Percentiles rank a stretch among this genome's conserved stretches.
Conservation (phyloP, 1,284 basidiomycete genomes). For the Trametes hirsuta region DNA sequence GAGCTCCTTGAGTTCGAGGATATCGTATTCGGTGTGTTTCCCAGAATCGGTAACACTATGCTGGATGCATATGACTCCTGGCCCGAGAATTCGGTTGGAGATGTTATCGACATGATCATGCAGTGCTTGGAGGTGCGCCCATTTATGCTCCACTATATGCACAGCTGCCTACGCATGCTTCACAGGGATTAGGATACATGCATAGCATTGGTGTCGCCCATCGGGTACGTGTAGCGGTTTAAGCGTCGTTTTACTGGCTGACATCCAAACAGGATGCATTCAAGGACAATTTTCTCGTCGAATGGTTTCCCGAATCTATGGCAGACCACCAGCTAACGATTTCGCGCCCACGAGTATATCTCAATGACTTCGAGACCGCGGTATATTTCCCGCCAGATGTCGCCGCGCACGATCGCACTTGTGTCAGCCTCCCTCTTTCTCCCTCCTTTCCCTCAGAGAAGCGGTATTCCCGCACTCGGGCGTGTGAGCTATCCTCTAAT, state of each 20-base stretch:
- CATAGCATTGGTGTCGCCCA: constrained; percentile 1
- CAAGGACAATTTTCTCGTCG: constrained; percentile 19
- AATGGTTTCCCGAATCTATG: constrained; percentile 12
- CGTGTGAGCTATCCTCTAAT: constrained; percentile 19
- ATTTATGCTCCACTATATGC: too few relatives aligned
- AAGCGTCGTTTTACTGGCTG: not conserved
- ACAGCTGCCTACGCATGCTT: not conserved
- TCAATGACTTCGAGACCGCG: constrained; percentile 15
- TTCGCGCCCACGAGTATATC: constrained; percentile 11
- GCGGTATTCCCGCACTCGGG: constrained; percentile 25
- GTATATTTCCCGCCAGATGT: constrained; percentile 5
- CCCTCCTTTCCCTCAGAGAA: not conserved
- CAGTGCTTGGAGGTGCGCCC: constrained; percentile 32
- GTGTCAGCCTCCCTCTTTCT: not conserved
- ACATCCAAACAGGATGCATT: constrained; percentile 7
- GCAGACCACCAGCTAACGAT: not conserved
- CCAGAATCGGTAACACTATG: constrained; percentile 24
- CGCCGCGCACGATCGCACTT: constrained; percentile 14
- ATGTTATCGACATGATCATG: constrained; percentile 35
- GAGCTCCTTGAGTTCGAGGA: constrained; percentile 32
- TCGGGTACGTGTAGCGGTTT: not conserved
- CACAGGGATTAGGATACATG: not conserved
- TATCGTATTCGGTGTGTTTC: constrained; percentile 36
- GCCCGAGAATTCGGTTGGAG: constrained; percentile 34
- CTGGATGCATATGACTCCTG: constrained; percentile 21